Conservation (phyloP, 2,329 filamentous ascomycete genomes). For the Calonectria pseudoreteaudii region DNA sequence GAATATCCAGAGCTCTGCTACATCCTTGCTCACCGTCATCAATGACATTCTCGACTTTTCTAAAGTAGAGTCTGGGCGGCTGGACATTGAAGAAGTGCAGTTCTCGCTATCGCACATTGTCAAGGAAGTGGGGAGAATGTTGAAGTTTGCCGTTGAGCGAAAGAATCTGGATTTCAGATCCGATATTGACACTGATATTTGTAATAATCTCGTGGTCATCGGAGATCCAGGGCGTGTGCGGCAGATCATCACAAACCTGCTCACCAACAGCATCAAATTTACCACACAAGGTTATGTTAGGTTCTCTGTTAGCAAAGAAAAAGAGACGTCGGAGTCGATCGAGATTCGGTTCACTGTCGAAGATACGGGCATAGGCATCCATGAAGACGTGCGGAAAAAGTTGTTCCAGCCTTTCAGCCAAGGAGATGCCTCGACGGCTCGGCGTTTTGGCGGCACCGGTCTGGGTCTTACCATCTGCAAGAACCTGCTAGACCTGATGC, state of each 20-base stretch:
- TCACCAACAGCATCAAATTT: constrained; percentile 84
- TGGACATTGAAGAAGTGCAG: constrained; percentile 85
- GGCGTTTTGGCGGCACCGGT: constrained; percentile 83
- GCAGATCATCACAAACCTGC: constrained; percentile 84
- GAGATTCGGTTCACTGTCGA: constrained; percentile 79
- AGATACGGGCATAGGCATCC: constrained; percentile 85
- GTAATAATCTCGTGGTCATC: constrained; percentile 80
- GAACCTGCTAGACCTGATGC: constrained; percentile 84
- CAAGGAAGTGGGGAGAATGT: constrained; percentile 86
- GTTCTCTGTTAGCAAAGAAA: constrained; percentile 72
- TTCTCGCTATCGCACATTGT: constrained; percentile 81
- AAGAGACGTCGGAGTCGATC: constrained; percentile 73
- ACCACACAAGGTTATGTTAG: constrained; percentile 76
- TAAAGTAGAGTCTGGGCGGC: constrained; percentile 81
- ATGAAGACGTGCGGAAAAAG: constrained; percentile 78
- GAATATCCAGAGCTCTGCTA: constrained; percentile 83
- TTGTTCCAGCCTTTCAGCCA: constrained; percentile 87
- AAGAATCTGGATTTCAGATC: constrained; percentile 81
- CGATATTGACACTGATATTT: constrained; percentile 72
- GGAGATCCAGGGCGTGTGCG: constrained; percentile 87
- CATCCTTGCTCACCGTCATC: constrained; percentile 86
- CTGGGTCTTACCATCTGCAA: constrained; percentile 85
- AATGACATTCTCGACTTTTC: constrained; percentile 94
- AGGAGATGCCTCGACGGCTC: constrained; percentile 82
- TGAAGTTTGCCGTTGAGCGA: constrained; percentile 84